phyloP scores from a whole-genome alignment of 768 basidiomycete genomes.

The Calocybe indica region DNA sequence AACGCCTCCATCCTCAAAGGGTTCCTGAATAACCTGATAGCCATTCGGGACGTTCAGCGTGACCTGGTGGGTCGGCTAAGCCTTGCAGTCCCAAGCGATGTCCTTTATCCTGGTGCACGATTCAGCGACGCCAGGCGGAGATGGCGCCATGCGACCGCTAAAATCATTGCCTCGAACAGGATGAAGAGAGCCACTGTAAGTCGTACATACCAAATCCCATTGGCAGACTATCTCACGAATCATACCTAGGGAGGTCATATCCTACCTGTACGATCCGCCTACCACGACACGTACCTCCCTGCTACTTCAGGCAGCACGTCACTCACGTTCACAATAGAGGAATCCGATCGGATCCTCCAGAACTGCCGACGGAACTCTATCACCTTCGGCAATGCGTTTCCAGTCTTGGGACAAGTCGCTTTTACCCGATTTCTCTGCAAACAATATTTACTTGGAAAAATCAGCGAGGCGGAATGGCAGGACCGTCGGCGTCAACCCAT shows the following conservation, averaged over 20 bases:
- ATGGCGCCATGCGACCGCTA: constrained; percentile 41
- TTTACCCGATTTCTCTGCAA: constrained; percentile 44
- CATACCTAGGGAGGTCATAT: constrained; percentile 49
- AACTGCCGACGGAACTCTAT: constrained; percentile 35
- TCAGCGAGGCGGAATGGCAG: constrained; percentile 47
- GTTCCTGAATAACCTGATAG: constrained; percentile 37
- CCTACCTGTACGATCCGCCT: constrained; percentile 37
- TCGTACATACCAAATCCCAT: neutral
- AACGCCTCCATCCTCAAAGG: constrained; percentile 34
- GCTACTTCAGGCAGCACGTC: constrained; percentile 24
- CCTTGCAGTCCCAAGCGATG: constrained; percentile 31
- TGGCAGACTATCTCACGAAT: neutral
- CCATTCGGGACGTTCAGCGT: constrained; percentile 8
- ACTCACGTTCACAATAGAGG: constrained; percentile 19
- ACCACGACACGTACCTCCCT: constrained; percentile 25
- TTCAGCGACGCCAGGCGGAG: constrained; percentile 29
- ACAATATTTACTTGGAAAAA: constrained; percentile 39
- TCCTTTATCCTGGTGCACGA: constrained; percentile 25
- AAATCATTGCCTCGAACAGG: constrained; percentile 27
- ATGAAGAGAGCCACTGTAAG: constrained; percentile 29
- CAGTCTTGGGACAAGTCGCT: constrained; percentile 46
- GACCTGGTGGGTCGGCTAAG: constrained; percentile 33
- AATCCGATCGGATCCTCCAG: constrained; percentile 24
- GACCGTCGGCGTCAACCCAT: constrained; percentile 43
- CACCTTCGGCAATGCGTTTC: constrained; percentile 46